These are phyloP conservation scores for Penicillium subrubescens DNA, from an alignment of 495 filamentous ascomycete species.

Conservation along the genomic window DNA sequence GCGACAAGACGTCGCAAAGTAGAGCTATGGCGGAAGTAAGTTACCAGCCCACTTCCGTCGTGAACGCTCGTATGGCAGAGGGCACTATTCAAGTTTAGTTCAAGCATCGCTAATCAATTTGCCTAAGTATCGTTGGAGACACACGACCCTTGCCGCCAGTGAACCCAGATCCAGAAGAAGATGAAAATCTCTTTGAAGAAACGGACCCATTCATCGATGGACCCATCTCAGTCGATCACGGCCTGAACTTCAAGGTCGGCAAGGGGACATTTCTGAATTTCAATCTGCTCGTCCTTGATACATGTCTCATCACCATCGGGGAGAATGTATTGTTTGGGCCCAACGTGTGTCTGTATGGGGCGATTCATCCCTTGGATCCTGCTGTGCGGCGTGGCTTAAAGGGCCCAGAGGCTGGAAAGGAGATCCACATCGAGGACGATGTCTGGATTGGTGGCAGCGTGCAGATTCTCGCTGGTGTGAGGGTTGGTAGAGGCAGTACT, in stretches of 20 bases:
- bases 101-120: neutral
- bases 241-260: slow-evolving; percentile 67
- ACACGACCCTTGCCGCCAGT: slow-evolving; percentile 60
- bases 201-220: slow-evolving; percentile 67
- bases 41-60: neutral
- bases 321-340: slow-evolving; percentile 76
- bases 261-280: slow-evolving; percentile 72
- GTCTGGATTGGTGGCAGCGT: slow-evolving; percentile 76
- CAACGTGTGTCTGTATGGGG: slow-evolving; percentile 68
- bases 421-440: slow-evolving; percentile 78
- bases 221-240: slow-evolving; percentile 74
- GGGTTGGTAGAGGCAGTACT: slow-evolving; percentile 53
- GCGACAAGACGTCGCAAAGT: slow-evolving; percentile 56
- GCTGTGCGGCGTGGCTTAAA: slow-evolving; percentile 64
- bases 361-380: slow-evolving; percentile 73
- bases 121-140: slow-evolving; percentile 56
- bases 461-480: slow-evolving; percentile 21
- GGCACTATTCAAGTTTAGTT: neutral
- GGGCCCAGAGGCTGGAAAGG: slow-evolving; percentile 73
- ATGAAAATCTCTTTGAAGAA: slow-evolving; percentile 56
- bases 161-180: slow-evolving; percentile 52
- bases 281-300: slow-evolving; percentile 74
- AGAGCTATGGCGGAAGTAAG: slow-evolving; percentile 73
- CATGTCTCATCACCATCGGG: slow-evolving; percentile 72
- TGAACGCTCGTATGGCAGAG: neutral